Base-by-base conservation (phyloP, 2,329 filamentous ascomycete species). In the Aspergillus cejpii region DNA sequence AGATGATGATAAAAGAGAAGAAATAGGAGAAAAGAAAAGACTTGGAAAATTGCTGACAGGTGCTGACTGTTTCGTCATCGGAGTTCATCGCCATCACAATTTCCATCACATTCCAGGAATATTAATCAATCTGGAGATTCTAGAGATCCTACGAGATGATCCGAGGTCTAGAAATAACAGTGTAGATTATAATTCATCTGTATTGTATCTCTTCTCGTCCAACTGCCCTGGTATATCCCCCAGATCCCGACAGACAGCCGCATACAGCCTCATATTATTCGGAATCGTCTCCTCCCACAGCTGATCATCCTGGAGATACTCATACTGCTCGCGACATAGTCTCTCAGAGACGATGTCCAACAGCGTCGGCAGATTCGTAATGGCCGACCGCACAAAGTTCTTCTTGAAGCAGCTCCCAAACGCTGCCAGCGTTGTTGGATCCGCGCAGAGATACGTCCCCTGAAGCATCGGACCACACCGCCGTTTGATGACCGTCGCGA, bases 351-450 rank as follows among this genome's bases (percentile, higher is more conserved):
- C 61, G 60, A 65, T 58, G 5, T 60, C 60, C 28, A 65, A 43
- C 34, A 65, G 43, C 14, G 44, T 43, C 7, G 60, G 59, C 24
- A 64, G 43, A 39, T 63, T 57, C 26, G 54, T 54, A 39, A 65
- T 46, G 27, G 60, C 58, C 28, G 60, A 53, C 49, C 57, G 58
- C 23, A 64, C 42, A 20, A 65, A 65, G 47, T 56, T 60, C 48
- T 47, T 56, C 53, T 61, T 64, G 47, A 62, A 66, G 48, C 58
- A 65, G 38, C 59, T 66, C 37, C 60, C 59, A 44, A 65, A 64
- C 34, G 54, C 61, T 24, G 62, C 57, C 47, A 64, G 40, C 2
- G 57, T 64, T 27, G 58, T 54, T 10, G 49, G 44, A 37, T 65
- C 61, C 3, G 62, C 56, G 43, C 63, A 65, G 27, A 65, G 61